A percentile compares a stretch with the other conserved stretches of the same genome.
phyloP scores from a whole-genome alignment of 176 grass and related monocot genomes.

The Carex littledalei region DNA sequence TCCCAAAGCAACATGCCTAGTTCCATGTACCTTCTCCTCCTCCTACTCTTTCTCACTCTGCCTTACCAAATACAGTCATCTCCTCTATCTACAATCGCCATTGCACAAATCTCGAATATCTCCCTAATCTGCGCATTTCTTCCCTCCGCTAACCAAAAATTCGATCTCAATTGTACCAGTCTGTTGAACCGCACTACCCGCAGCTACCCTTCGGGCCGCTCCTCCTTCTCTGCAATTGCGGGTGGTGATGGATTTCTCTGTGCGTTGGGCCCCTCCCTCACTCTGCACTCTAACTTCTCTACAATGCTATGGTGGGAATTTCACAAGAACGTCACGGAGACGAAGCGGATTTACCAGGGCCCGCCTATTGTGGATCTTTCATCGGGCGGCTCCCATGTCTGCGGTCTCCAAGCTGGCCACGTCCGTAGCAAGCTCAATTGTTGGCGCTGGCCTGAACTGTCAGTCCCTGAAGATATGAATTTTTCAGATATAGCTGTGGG shows the following conservation, averaged over 20 bases:
- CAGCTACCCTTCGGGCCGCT: slow-evolving; percentile 41
- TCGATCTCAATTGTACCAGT: slow-evolving; percentile 69
- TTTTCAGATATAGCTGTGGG: slow-evolving; percentile 60
- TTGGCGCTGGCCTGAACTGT: slow-evolving; percentile 66
- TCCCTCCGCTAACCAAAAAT: slow-evolving; percentile 8
- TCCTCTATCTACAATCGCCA: slow-evolving; percentile 52
- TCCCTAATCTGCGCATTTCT: slow-evolving; percentile 76
- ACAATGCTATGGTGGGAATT: slow-evolving; percentile 92
- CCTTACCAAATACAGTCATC: not conserved
- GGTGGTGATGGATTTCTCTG: slow-evolving; percentile 75
- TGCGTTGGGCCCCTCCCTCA: slow-evolving; percentile 26
- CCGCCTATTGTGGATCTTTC: slow-evolving; percentile 45
- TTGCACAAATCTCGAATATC: slow-evolving; percentile 38
- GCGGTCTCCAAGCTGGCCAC: slow-evolving; percentile 40
- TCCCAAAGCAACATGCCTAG: not conserved
- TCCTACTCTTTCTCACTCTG: not conserved
- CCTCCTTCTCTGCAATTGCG: slow-evolving; percentile 58
- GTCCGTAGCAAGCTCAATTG: slow-evolving; percentile 40
- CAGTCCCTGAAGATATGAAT: not conserved
- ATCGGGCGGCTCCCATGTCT: slow-evolving; percentile 56
- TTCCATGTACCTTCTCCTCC: not conserved
- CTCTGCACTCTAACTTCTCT: slow-evolving; percentile 1
- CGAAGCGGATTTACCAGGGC: slow-evolving; percentile 66
- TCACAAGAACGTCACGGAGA: not conserved
- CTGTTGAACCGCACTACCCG: slow-evolving; percentile 18